A percentile compares a stretch with the other conserved stretches of the same genome.
Evolutionary conservation across 176 grass and related monocot genomes (phyloP).

Genomic region (Oryza glaberrima): DNA sequence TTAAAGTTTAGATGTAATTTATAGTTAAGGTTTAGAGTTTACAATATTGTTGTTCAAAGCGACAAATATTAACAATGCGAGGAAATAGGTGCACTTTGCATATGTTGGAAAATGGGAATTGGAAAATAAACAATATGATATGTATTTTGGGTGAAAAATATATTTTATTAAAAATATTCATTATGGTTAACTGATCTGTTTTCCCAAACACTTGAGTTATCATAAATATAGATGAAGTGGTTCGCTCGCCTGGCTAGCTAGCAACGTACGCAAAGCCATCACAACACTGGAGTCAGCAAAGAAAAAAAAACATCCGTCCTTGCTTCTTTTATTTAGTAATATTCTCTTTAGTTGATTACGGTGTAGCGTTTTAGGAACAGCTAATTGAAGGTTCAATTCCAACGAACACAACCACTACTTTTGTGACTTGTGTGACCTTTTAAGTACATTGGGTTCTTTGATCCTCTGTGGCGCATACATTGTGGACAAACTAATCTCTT

Average conservation of each 20-base stretch:
- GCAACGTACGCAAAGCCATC: not conserved
- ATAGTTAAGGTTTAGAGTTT: too few species aligned
- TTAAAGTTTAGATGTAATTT: too few species aligned
- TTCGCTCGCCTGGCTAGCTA: not conserved
- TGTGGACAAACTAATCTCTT: not conserved
- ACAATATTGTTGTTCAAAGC: too few species aligned
- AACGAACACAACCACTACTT: not conserved
- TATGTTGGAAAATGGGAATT: too few species aligned
- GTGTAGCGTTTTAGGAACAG: not conserved
- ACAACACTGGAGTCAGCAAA: not conserved
- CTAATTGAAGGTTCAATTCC: constrained; percentile 1
- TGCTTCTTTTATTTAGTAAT: constrained; percentile 1
- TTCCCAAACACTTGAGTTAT: not conserved
- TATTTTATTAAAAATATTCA: not conserved
- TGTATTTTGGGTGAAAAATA: too few species aligned
- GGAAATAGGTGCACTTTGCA: too few species aligned
- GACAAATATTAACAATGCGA: too few species aligned
- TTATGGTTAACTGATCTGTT: not conserved
- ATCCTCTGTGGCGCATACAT: not conserved
- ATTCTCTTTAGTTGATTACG: not conserved
- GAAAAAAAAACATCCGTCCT: not conserved
- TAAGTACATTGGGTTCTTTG: not conserved
- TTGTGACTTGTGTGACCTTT: not conserved
- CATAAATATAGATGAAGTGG: not conserved
- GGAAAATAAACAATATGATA: too few species aligned